phyloP scores from a whole-genome alignment of 495 filamentous ascomycete genomes.

The Aspergillus olivimuriae region DNA sequence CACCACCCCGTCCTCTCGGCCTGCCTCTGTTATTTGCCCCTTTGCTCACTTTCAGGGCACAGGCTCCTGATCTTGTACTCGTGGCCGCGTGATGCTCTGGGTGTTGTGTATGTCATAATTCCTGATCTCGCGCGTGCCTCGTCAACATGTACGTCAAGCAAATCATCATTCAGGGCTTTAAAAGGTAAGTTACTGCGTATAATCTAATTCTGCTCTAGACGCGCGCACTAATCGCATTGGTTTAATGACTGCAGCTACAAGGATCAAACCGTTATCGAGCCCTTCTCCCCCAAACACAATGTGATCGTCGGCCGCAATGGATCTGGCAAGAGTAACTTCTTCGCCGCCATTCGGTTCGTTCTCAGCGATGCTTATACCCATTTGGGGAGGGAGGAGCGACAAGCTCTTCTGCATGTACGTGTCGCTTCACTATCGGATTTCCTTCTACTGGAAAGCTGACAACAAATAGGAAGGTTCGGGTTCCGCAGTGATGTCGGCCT shows the following conservation, averaged over 20 bases:
- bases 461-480: slow-evolving; percentile 74
- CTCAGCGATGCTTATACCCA: slow-evolving; percentile 96
- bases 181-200: slow-evolving; percentile 58
- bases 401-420: slow-evolving; percentile 79
- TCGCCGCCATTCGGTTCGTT: slow-evolving; percentile 97
- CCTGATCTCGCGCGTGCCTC: slow-evolving; percentile 28
- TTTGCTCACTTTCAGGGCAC: background rate
- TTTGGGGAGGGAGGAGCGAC: slow-evolving; percentile 92
- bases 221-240: background rate
- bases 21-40: background rate
- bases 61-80: slow-evolving; percentile 9
- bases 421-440: background rate
- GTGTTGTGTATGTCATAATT: slow-evolving; percentile 20
- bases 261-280: slow-evolving; percentile 96
- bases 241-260: slow-evolving; percentile 67
- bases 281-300: slow-evolving; percentile 96
- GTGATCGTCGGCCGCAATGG: slow-evolving; percentile 99
- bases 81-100: slow-evolving; percentile 35
- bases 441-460: slow-evolving; percentile 15
- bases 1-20: background rate
- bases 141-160: slow-evolving; percentile 95
- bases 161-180: slow-evolving; percentile 99
- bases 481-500: slow-evolving; percentile 97
- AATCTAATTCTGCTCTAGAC: background rate
- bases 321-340: slow-evolving; percentile 99